Conservation (phyloP, 176 grass and related monocot species). For the Triticum turgidum region DNA sequence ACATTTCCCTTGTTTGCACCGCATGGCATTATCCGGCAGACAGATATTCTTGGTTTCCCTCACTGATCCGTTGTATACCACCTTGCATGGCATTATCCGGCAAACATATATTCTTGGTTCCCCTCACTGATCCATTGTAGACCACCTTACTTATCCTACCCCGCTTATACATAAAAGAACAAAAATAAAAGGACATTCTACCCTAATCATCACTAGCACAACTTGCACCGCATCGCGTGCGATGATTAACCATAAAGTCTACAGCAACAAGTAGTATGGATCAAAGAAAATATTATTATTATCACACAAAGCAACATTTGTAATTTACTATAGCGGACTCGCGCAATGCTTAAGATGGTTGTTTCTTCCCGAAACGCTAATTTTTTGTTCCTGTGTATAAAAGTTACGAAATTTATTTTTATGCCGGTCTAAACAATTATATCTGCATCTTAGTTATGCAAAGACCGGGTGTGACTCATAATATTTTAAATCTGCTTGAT, state of each 20-base stretch:
- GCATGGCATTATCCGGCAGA: neutral
- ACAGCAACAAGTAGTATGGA: neutral
- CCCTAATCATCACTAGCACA: conserved; percentile 3
- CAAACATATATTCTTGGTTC: neutral
- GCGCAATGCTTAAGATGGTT: neutral
- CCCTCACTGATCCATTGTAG: neutral
- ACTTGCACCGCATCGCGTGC: neutral
- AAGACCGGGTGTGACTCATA: too few relatives aligned
- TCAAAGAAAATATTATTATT: neutral
- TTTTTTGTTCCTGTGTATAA: too few relatives aligned
- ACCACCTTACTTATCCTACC: neutral
- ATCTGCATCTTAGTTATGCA: too few relatives aligned
- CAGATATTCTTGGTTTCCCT: neutral
- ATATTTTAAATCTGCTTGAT: too few relatives aligned
- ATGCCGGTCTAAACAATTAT: neutral
- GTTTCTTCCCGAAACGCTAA: too few relatives aligned
- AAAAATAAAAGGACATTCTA: neutral
- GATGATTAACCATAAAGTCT: neutral
- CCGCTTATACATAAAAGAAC: too few relatives aligned
- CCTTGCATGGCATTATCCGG: neutral
- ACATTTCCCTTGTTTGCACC: neutral
- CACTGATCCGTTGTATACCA: neutral
- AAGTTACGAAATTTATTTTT: neutral
- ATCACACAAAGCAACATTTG: neutral
- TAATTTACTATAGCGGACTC: neutral